phyloP scores from a whole-genome alignment of 192 early-diverging fungal species.

The Diversispora eburnea region DNA sequence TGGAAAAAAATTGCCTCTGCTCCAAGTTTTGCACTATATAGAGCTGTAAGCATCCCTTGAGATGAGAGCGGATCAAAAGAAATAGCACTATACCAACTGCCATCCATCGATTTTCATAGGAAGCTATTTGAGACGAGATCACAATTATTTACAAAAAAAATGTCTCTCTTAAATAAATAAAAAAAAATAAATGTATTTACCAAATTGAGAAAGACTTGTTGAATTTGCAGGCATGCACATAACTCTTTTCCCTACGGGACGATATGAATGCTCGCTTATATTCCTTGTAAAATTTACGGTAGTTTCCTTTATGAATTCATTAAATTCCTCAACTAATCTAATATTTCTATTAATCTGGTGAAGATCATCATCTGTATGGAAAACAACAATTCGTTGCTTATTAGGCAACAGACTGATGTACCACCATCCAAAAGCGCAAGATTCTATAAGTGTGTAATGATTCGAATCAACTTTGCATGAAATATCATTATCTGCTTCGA shows the following conservation, averaged over 20 bases:
- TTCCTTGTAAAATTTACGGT: not conserved
- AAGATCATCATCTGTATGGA: conserved; percentile 23
- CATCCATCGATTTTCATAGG: conserved; percentile 21
- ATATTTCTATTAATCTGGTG: conserved; percentile 7
- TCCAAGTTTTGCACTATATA: conserved; percentile 16
- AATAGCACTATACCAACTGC: conserved; percentile 19
- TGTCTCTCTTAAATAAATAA: not conserved
- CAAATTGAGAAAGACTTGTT: conserved; percentile 15
- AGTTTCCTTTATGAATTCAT: conserved; percentile 16
- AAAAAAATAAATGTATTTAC: not conserved
- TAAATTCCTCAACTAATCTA: conserved; percentile 16
- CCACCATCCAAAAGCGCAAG: conserved; percentile 17
- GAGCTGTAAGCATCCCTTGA: conserved; percentile 22
- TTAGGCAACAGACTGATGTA: conserved; percentile 17
- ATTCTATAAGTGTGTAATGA: conserved; percentile 18
- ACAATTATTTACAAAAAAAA: not conserved
- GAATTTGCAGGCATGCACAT: conserved; percentile 28
- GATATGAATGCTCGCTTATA: conserved; percentile 10
- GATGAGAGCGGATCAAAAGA: conserved; percentile 28
- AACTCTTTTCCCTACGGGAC: conserved; percentile 1
- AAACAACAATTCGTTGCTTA: conserved; percentile 26
- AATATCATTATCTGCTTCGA: conserved; percentile 12
- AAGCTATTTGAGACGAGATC: not conserved
- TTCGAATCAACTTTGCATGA: not conserved
- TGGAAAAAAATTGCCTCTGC: conserved; percentile 26